These are phyloP conservation scores for Dothideomycetidae sp. DNA, from an alignment of 2,329 filamentous ascomycete genomes.

Conservation along the genomic window DNA sequence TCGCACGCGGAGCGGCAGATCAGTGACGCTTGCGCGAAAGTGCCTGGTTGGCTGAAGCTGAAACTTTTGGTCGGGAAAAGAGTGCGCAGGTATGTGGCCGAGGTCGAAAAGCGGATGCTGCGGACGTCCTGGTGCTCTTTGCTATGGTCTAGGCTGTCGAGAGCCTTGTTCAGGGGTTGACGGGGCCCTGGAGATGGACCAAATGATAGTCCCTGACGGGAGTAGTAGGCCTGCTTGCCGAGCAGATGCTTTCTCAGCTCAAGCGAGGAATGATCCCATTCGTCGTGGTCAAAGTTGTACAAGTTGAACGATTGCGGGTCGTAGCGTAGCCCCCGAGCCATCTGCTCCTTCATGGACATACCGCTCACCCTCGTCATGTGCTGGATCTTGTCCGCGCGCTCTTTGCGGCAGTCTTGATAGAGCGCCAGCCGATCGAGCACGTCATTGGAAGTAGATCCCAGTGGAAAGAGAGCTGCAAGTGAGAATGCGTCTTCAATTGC, in stretches of 20 bases:
- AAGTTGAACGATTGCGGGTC: not conserved
- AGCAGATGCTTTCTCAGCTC: constrained; percentile 37
- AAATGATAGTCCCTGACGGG: constrained; percentile 30
- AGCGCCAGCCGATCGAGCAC: constrained; percentile 43
- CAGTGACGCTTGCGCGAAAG: constrained; percentile 27
- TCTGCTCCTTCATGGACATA: not conserved
- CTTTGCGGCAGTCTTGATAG: constrained; percentile 42
- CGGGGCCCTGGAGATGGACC: constrained; percentile 28
- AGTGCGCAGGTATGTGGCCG: constrained; percentile 28
- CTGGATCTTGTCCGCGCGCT: constrained; percentile 45
- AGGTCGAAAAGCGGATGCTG: constrained; percentile 28
- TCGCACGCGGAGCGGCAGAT: constrained; percentile 27
- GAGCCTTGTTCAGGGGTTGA: constrained; percentile 15
- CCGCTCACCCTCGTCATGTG: constrained; percentile 27
- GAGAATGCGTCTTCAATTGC: constrained; percentile 55
- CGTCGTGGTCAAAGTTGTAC: constrained; percentile 32
- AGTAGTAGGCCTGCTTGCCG: constrained; percentile 26
- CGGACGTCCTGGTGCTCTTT: constrained; percentile 20
- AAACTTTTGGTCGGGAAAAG: constrained; percentile 26
- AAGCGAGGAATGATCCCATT: constrained; percentile 40
- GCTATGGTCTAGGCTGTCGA: constrained; percentile 7
- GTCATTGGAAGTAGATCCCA: constrained; percentile 30
- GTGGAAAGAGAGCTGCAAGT: constrained; percentile 41
- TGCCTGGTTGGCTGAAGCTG: constrained; percentile 25
- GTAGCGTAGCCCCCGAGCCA: not conserved